These are phyloP conservation scores for Trifolium fragiferum DNA, from an alignment of 306 rosid species.

Conservation along the genomic window DNA sequence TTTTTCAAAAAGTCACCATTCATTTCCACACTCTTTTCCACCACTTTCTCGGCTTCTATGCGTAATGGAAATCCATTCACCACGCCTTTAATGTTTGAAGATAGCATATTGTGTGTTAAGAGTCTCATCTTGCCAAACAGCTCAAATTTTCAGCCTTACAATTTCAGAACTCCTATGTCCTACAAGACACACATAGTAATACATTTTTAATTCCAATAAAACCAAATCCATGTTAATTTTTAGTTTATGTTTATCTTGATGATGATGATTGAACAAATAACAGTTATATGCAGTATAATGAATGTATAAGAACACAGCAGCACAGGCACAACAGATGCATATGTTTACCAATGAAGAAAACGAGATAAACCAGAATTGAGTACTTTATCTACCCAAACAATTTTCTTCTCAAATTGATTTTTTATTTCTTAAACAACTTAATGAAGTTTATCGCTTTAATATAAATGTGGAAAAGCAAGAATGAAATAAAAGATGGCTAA, in stretches of 20 bases:
- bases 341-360: not conserved
- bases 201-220: not conserved
- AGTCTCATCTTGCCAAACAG: conserved; percentile 63
- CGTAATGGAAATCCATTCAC: conserved; percentile 77
- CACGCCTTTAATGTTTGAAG: conserved; percentile 87
- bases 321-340: not conserved
- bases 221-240: not conserved
- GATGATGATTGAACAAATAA: not conserved
- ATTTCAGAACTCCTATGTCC: not conserved
- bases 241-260: not conserved
- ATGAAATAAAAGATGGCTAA: not conserved
- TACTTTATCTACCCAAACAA: not conserved
- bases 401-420: not conserved
- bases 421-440: not conserved
- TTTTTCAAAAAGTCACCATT: conserved; percentile 66
- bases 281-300: not conserved
- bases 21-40: conserved; percentile 74
- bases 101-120: conserved; percentile 89
- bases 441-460: not conserved
- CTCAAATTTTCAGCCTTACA: not conserved
- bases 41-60: conserved; percentile 74
- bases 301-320: not conserved
- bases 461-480: not conserved
- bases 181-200: not conserved
- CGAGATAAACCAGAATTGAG: not conserved